These are phyloP conservation scores for Colletotrichum lentis DNA, from an alignment of 2,329 filamentous ascomycete species.

Conservation along the genomic window DNA sequence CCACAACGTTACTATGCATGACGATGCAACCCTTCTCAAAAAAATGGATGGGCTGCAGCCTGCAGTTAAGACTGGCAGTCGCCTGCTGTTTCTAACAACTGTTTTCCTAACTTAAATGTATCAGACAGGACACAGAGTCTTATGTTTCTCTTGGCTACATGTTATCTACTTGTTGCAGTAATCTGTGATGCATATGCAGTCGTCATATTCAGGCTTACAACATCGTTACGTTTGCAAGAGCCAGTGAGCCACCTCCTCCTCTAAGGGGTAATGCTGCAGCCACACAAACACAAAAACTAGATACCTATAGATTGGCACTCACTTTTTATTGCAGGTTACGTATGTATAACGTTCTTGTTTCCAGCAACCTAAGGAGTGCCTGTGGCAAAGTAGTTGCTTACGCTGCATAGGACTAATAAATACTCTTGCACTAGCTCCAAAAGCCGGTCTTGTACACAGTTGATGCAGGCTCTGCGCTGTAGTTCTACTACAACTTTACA, in stretches of 20 bases:
- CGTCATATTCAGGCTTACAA: too few species aligned
- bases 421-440: background rate
- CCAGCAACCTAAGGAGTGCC: background rate
- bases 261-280: accelerated
- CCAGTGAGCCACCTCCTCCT: too few species aligned
- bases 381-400: background rate
- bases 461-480: background rate
- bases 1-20: background rate
- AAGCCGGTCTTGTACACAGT: background rate
- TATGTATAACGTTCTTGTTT: accelerated
- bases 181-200: too few species aligned
- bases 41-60: background rate
- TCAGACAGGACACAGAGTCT: too few species aligned
- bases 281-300: accelerated
- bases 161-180: too few species aligned
- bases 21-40: background rate
- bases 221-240: too few species aligned
- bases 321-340: too few species aligned
- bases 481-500: too few species aligned
- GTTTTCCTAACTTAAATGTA: background rate
- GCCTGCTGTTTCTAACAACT: background rate
- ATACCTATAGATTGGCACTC: too few species aligned
- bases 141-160: too few species aligned
- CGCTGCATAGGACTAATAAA: background rate
- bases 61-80: background rate